Evolutionary conservation across 2,329 filamentous ascomycete genomes (phyloP).

Genomic region (Penicillium palitans): DNA sequence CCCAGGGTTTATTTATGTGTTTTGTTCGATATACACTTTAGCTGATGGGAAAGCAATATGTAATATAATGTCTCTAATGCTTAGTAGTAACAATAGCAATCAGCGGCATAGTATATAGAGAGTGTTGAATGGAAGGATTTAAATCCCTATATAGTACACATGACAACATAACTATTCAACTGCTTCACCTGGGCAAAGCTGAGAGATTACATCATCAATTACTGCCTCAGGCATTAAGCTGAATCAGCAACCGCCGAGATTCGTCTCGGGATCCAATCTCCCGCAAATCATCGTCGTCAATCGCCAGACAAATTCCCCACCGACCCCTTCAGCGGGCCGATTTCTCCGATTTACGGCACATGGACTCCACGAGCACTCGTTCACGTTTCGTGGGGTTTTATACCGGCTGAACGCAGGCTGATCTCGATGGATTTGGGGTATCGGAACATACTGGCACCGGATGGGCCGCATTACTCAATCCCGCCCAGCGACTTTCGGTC

Average conservation of each 20-base stretch:
- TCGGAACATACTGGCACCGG: slow-evolving; percentile 37
- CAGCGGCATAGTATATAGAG: too few species aligned
- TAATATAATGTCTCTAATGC: background rate
- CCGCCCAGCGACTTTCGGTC: slow-evolving; percentile 41
- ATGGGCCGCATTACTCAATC: slow-evolving; percentile 34
- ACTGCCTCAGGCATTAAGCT: slow-evolving; percentile 5
- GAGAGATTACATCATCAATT: background rate
- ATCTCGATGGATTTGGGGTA: slow-evolving; percentile 40
- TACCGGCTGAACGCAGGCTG: slow-evolving; percentile 31
- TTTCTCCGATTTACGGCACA: slow-evolving; percentile 45
- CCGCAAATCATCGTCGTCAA: slow-evolving; percentile 2
- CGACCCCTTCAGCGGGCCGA: slow-evolving; percentile 12
- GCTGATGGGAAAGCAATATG: background rate
- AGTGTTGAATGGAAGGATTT: too few species aligned
- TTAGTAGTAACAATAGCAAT: too few species aligned
- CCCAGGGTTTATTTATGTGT: too few species aligned
- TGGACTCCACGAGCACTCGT: slow-evolving; percentile 25
- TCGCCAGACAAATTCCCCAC: background rate
- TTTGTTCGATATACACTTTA: background rate
- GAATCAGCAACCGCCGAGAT: slow-evolving; percentile 32
- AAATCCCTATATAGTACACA: too few species aligned
- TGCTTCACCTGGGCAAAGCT: background rate
- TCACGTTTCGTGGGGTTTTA: slow-evolving; percentile 30
- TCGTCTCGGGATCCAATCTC: slow-evolving; percentile 20
- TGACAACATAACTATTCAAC: background rate